phyloP scores from a whole-genome alignment of 371 early-diverging fungal species.

The Funneliformis caledonium region DNA sequence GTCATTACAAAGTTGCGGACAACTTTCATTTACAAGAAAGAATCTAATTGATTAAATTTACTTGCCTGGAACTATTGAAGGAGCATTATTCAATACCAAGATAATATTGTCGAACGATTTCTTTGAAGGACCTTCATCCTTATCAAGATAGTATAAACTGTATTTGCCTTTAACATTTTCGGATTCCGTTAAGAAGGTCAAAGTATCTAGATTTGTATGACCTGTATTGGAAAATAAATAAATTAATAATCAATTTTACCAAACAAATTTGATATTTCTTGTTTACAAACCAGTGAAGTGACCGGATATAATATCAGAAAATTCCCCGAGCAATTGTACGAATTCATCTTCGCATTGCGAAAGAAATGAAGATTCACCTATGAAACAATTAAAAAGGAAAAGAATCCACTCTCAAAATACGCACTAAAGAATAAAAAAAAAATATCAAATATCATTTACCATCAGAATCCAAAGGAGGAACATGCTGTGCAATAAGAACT shows the following conservation, averaged over 20 bases:
- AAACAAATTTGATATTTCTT: background rate
- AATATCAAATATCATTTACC: background rate
- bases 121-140: constrained; percentile 25
- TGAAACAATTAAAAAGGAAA: background rate
- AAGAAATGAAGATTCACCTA: constrained; percentile 40
- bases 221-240: constrained; percentile 8
- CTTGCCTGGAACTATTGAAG: constrained; percentile 55
- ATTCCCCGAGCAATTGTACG: constrained; percentile 52
- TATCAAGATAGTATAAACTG: constrained; percentile 41
- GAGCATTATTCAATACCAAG: constrained; percentile 53
- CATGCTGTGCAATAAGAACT: constrained; percentile 56
- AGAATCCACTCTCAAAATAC: no score
- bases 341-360: constrained; percentile 49
- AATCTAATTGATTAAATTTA: background rate
- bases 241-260: background rate
- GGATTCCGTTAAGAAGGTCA: constrained; percentile 33
- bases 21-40: background rate
- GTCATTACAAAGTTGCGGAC: background rate
- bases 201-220: constrained; percentile 39
- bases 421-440: background rate
- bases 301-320: constrained; percentile 51
- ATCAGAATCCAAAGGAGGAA: constrained; percentile 52
- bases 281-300: constrained; percentile 57
- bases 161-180: constrained; percentile 14
- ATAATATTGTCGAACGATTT: constrained; percentile 28